These are phyloP conservation scores for Colletotrichum sp. DNA, from an alignment of 2,329 filamentous ascomycete genomes.

Conservation along the genomic window DNA sequence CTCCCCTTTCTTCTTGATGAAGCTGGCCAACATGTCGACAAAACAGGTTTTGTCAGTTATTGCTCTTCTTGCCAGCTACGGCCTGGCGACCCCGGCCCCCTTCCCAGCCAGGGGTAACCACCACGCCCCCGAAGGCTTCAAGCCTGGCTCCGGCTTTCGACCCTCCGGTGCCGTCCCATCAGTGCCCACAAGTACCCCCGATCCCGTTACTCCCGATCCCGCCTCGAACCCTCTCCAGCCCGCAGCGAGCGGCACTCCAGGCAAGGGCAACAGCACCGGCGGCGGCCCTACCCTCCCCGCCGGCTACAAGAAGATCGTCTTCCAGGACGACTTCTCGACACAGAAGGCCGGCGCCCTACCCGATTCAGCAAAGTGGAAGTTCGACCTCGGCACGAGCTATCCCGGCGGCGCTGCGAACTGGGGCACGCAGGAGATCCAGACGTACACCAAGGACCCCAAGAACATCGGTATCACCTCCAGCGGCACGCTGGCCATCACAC, in stretches of 20 bases:
- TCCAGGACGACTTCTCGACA: conserved; percentile 33
- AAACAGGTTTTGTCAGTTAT: conserved; percentile 10
- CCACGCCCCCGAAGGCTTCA: neutral
- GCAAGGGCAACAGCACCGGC: neutral
- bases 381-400: conserved; percentile 50
- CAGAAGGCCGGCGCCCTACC: conserved; percentile 34
- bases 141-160: neutral
- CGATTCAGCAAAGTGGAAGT: conserved; percentile 44
- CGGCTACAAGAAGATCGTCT: conserved; percentile 27
- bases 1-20: neutral
- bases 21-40: conserved; percentile 6
- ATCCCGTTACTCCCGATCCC: neutral
- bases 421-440: conserved; percentile 54
- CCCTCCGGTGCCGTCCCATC: neutral
- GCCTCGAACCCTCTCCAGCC: neutral
- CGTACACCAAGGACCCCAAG: conserved; percentile 42
- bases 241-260: neutral
- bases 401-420: conserved; percentile 49
- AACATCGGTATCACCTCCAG: conserved; percentile 45
- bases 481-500: conserved; percentile 24
- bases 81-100: conserved; percentile 1
- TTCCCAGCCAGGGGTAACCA: neutral
- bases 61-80: conserved; percentile 7
- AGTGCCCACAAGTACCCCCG: neutral
- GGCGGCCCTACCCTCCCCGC: conserved; percentile 9